Base-by-base conservation (phyloP, 108 stramenopile genomes). In the Cylindrotheca fusiformis region DNA sequence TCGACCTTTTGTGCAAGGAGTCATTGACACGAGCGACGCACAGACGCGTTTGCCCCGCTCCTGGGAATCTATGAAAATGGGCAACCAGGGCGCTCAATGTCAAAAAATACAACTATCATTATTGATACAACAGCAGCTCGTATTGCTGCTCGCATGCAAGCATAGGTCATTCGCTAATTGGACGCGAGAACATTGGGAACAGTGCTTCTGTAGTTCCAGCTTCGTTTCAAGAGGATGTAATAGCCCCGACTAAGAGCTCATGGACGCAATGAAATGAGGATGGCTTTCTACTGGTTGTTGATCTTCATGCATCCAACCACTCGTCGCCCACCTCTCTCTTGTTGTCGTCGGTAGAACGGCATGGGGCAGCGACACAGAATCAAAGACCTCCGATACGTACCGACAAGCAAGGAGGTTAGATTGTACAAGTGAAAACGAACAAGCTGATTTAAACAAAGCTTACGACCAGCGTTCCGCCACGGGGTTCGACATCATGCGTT, bases 261-360 rank as follows among this genome's bases (percentile, higher is more conserved):
- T 41, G 6, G 36, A 41, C 36, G 14, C 14, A 14, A 10, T 41
- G 36, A 41, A 41, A 41, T 41, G 36, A 10, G 36, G 36, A 41
- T 41, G 36, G 36, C 10, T 41, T 41, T 41, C 36, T 41, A 41
- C 36, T 41, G 57, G 57, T 36, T 58, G 57, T 20, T 58, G 57
- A 48, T 76, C 68, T 60, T 87, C 82, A 60, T 87, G 86, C 24
- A 81, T 79, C 86, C 86, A 87, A 0, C 86, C 86, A 46, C 58
- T 59, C 18, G 61, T 48, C 1, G 80, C 86, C 71, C 74, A 82
- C 20, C 86, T 74, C 31, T 81, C 80, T 29, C 82, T 36, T 2
- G 61, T 50, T 26, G 46, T 57, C 20, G 80, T 77, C 4, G 75
- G 62, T 47, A 84, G 41, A 10, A 87, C 86, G 64, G 83, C 82